These are phyloP conservation scores for Saitozyma podzolica DNA, from an alignment of 768 basidiomycete species.

Conservation along the genomic window DNA sequence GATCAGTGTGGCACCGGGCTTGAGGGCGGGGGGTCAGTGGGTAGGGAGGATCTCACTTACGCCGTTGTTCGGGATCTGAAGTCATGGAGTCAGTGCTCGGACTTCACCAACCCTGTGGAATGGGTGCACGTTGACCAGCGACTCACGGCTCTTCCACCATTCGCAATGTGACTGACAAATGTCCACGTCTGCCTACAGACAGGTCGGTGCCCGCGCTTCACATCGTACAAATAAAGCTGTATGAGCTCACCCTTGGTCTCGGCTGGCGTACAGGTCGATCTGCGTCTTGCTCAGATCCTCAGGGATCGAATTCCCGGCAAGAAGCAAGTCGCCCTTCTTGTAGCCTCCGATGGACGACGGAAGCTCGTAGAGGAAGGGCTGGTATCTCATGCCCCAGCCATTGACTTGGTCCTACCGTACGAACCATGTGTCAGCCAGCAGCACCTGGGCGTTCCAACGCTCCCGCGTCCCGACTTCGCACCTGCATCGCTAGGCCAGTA, in stretches of 20 bases:
- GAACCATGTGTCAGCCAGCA: no score
- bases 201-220: not conserved
- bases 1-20: not conserved
- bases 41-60: not conserved
- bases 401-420: constrained; percentile 15
- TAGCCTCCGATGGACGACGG: constrained; percentile 10
- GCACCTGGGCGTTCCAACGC: no score
- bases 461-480: no score
- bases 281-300: constrained; percentile 22
- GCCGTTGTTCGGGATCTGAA: constrained; percentile 20
- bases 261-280: constrained; percentile 27
- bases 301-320: constrained; percentile 32
- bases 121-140: no score
- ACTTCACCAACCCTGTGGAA: not conserved
- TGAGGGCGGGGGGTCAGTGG: no score
- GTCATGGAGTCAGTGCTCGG: not conserved
- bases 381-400: constrained; percentile 24
- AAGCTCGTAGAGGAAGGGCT: constrained; percentile 17
- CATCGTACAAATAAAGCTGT: not conserved
- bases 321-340: constrained; percentile 18
- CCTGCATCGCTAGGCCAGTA: not conserved
- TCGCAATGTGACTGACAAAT: constrained; percentile 27
- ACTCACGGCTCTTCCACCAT: constrained; percentile 17
- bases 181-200: constrained; percentile 18
- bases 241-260: constrained; percentile 19